phyloP scores from a whole-genome alignment of 2,329 filamentous ascomycete species.

The Zymoseptoria tritici region DNA sequence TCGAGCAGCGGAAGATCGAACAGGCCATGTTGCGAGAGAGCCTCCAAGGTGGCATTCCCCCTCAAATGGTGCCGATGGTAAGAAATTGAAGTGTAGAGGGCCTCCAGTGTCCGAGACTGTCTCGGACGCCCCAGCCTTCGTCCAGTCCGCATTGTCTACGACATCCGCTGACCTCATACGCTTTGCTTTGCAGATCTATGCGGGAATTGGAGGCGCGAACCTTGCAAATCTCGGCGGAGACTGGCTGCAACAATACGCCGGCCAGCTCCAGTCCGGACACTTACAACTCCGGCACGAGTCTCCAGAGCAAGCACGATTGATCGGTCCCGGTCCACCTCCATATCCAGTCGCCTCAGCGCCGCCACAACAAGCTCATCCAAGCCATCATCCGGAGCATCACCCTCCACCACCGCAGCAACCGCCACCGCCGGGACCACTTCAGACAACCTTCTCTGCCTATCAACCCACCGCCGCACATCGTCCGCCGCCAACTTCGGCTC shows the following conservation, averaged over 20 bases:
- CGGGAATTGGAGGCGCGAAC: slow-evolving; percentile 43
- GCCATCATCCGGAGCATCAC: slow-evolving; percentile 29
- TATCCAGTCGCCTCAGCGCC: slow-evolving; percentile 17
- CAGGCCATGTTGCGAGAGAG: slow-evolving; percentile 47
- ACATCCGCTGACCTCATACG: too few species aligned
- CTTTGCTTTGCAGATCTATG: too few species aligned
- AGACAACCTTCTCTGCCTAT: slow-evolving; percentile 36
- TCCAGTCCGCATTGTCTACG: too few species aligned
- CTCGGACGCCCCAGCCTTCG: too few species aligned
- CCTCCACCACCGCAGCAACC: slow-evolving; percentile 33
- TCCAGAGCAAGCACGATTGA: slow-evolving; percentile 33
- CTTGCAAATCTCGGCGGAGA: slow-evolving; percentile 43
- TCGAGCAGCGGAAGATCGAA: slow-evolving; percentile 48
- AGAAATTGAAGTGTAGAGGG: too few species aligned
- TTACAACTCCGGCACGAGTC: slow-evolving; percentile 29
- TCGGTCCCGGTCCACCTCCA: slow-evolving; percentile 27
- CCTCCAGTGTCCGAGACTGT: too few species aligned
- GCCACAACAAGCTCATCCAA: slow-evolving; percentile 28
- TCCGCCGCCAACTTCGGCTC: slow-evolving; percentile 35
- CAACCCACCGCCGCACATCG: slow-evolving; percentile 20
- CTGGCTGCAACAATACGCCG: slow-evolving; percentile 44
- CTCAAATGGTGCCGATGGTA: slow-evolving; percentile 45
- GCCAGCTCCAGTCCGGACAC: slow-evolving; percentile 35
- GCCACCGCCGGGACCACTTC: slow-evolving; percentile 26
- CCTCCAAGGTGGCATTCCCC: slow-evolving; percentile 45